Conservation (phyloP, 1,139 yeast species). For the Suzukiozyma palmioleophila region DNA sequence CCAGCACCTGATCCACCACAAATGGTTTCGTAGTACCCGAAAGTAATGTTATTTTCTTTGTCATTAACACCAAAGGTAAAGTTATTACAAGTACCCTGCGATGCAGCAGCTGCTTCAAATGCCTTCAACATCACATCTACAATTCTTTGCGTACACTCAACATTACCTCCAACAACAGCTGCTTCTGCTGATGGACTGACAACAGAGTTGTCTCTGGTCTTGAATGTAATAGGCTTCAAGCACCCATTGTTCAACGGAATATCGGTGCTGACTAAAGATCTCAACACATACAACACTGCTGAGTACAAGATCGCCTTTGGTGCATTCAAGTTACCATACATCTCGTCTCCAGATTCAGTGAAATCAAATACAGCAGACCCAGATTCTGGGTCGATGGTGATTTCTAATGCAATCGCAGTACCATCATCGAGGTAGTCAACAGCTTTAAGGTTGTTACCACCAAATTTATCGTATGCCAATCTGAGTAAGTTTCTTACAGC, state of each 20-base stretch:
- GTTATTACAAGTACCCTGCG: constrained; percentile 49
- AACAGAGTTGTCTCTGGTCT: constrained; percentile 65
- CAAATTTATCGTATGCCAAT: constrained; percentile 32
- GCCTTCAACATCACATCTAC: constrained; percentile 77
- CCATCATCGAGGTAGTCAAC: constrained; percentile 43
- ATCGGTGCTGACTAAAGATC: constrained; percentile 71
- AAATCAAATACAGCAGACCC: constrained; percentile 42
- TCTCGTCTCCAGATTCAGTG: constrained; percentile 39
- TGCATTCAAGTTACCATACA: constrained; percentile 43
- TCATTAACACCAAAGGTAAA: constrained; percentile 46
- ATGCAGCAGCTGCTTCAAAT: constrained; percentile 65
- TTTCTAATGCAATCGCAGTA: constrained; percentile 34
- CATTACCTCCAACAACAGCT: constrained; percentile 88
- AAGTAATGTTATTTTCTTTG: constrained; percentile 29
- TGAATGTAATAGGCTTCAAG: constrained; percentile 61
- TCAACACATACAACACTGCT: constrained; percentile 73
- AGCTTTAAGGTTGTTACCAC: constrained; percentile 31
- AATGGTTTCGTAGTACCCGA: constrained; percentile 47
- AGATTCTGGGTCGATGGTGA: constrained; percentile 28
- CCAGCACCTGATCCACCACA: constrained; percentile 51
- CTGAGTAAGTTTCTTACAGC: constrained; percentile 37
- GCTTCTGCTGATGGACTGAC: constrained; percentile 71
- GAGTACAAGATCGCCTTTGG: constrained; percentile 69
- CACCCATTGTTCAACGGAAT: constrained; percentile 88
- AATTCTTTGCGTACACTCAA: constrained; percentile 80